Evolutionary conservation across 2,329 filamentous ascomycete species (phyloP), one percentile per base, ranked within the genome.

Genomic region (Hypoxylon sp.): DNA sequence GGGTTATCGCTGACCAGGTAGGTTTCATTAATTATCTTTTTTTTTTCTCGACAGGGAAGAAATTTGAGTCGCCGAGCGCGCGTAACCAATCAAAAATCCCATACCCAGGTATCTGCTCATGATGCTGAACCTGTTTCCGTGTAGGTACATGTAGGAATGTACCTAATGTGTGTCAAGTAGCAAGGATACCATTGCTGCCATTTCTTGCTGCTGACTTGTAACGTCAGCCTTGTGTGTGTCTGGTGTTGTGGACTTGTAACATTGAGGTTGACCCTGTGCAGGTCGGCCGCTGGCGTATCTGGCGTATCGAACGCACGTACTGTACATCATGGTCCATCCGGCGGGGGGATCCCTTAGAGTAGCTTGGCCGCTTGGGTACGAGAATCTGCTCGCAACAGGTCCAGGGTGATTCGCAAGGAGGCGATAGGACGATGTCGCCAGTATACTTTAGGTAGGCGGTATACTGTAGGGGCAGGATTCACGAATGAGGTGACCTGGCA

Each of bases 51-150:
- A n/a, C n/a, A 50, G 36, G 35, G 21, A 36, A 2, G 31, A 35
- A 47, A 43, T 52, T 55, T 48, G 16, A 46, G 44, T 59, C 56
- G 56, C 48, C 42, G 47, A 53, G 35, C 48, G 52, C 56, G 52
- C 31, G 34, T 53, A 59, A 6, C 52, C 44, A 57, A 54, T 52
- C 30, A 35, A 54, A 54, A 57, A 34, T 21, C n/a, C 31, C 25
- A 46, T 48, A 49, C 46, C 13, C 9, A 21, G 9, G 20, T 55
- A 35, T 40, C 21, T 31, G 27, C 13, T 36, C 8, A 34, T 37
- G 13, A 23, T 38, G 29, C 15, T 16, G 15, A 34, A 31, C 49
- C 7, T 36, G 30, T n/a, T n/a, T n/a, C n/a, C n/a, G n/a, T n/a
- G 37, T 44, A 44, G 32, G 27, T 32, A 27, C 21, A 5, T 9